A percentile compares a stretch with the other conserved stretches of the same genome.
Conservation (phyloP, 164 flowering plant species). For the Houttuynia cordata region DNA sequence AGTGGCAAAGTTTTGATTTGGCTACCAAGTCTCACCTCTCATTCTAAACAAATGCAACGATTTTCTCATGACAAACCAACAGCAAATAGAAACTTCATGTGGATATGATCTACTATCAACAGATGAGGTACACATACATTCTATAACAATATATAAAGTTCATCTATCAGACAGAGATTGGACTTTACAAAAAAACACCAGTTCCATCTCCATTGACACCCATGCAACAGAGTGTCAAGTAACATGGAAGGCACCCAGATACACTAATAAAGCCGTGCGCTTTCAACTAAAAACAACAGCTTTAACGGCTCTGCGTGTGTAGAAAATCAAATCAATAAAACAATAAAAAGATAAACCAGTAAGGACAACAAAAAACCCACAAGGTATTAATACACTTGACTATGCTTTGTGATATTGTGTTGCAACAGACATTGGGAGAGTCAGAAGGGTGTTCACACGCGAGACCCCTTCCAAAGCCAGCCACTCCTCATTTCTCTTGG, state of each 20-base stretch:
- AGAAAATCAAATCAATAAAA: not conserved
- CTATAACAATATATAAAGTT: too few relatives aligned
- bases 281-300: too few relatives aligned
- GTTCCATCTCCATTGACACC: not conserved
- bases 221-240: not conserved
- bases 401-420: not conserved
- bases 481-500: slow-evolving; percentile 34
- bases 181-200: not conserved
- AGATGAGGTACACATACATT: not conserved
- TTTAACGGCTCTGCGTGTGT: not conserved
- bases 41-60: not conserved
- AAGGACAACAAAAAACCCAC: not conserved
- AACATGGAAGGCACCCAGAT: not conserved
- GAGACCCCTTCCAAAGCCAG: slow-evolving; percentile 87
- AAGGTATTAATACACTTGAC: not conserved
- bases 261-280: not conserved
- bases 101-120: not conserved
- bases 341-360: not conserved
- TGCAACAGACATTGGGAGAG: slow-evolving; percentile 48
- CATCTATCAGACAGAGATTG: not conserved
- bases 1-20: not conserved
- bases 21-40: not conserved
- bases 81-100: not conserved
- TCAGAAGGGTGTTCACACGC: slow-evolving; percentile 78
- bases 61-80: not conserved